Evolutionary conservation across 1,284 basidiomycete genomes (phyloP).

Genomic region (Laetiporus sulphureus): DNA sequence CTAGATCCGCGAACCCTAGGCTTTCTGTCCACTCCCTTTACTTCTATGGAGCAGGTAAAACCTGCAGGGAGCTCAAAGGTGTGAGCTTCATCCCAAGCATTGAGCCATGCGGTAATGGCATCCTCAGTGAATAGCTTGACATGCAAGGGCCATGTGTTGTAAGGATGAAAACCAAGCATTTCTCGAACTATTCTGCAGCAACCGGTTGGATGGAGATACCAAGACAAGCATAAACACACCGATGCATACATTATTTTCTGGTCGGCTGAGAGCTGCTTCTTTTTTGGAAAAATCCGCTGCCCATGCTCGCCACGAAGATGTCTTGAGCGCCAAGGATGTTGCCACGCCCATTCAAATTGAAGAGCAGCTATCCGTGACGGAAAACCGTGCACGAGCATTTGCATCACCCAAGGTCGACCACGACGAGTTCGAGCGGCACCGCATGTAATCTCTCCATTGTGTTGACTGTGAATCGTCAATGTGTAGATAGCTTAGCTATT

Average conservation of each 20-base stretch:
- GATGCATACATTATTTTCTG: too few relatives aligned
- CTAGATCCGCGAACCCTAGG: slow-evolving; percentile 42
- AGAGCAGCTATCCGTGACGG: slow-evolving; percentile 81
- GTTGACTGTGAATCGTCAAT: slow-evolving; percentile 51
- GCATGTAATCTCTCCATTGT: slow-evolving; percentile 75
- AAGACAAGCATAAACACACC: too few relatives aligned
- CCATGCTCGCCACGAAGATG: slow-evolving; percentile 43
- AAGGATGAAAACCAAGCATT: slow-evolving; percentile 55
- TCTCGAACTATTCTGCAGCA: slow-evolving; percentile 38
- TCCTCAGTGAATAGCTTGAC: slow-evolving; percentile 65
- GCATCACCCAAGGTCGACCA: slow-evolving; percentile 84
- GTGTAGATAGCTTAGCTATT: neutral
- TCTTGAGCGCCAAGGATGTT: slow-evolving; percentile 60
- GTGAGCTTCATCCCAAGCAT: slow-evolving; percentile 19
- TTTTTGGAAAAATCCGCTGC: slow-evolving; percentile 31
- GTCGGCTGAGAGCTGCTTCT: slow-evolving; percentile 13
- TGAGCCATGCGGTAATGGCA: slow-evolving; percentile 45
- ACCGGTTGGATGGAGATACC: too few relatives aligned
- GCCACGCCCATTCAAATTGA: slow-evolving; percentile 93
- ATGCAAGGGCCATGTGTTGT: slow-evolving; percentile 57
- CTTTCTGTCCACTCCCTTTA: slow-evolving; percentile 71
- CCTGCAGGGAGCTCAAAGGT: slow-evolving; percentile 38
- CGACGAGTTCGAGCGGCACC: slow-evolving; percentile 72
- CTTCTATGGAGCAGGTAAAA: slow-evolving; percentile 46
- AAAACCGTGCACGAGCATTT: slow-evolving; percentile 85